Conservation (phyloP, 306 rosid genomes). For the Inga leiocalycina region DNA sequence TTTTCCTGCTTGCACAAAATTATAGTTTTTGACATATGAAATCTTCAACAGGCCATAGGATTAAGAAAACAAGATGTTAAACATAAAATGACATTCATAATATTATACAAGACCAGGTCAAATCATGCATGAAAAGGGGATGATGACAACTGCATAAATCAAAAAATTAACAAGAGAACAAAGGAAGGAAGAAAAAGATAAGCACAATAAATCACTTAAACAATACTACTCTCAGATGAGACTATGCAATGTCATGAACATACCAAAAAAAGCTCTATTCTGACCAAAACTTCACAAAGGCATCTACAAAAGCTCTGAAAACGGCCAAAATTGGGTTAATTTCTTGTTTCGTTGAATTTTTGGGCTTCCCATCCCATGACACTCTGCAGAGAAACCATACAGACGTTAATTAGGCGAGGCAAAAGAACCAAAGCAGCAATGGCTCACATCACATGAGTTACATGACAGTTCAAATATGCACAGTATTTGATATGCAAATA, state of each 20-base stretch:
- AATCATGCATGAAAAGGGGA: not conserved
- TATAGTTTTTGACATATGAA: not conserved
- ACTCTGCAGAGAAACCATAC: slow-evolving; percentile 62
- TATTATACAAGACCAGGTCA: not conserved
- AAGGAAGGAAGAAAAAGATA: not conserved
- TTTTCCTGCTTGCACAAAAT: not conserved
- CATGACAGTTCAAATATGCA: slow-evolving; percentile 3
- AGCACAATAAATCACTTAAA: not conserved
- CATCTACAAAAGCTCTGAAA: slow-evolving; percentile 56
- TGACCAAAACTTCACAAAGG: slow-evolving; percentile 79
- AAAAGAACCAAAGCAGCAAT: slow-evolving; percentile 11
- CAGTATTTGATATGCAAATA: slow-evolving; percentile 5
- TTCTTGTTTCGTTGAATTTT: slow-evolving; percentile 45
- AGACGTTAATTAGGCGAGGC: slow-evolving; percentile 28
- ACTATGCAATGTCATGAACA: slow-evolving; percentile 29
- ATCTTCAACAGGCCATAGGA: not conserved
- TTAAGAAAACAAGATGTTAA: not conserved
- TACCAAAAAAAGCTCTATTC: slow-evolving; percentile 44
- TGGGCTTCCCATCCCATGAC: slow-evolving; percentile 73
- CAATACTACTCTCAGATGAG: slow-evolving; percentile 5
- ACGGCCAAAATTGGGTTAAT: slow-evolving; percentile 59
- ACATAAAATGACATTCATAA: not conserved
- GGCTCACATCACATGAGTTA: slow-evolving; percentile 7
- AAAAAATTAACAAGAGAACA: not conserved
- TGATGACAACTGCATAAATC: not conserved